Base-by-base conservation (phyloP, 345 rosid species). In the Syzygium oleosum region DNA sequence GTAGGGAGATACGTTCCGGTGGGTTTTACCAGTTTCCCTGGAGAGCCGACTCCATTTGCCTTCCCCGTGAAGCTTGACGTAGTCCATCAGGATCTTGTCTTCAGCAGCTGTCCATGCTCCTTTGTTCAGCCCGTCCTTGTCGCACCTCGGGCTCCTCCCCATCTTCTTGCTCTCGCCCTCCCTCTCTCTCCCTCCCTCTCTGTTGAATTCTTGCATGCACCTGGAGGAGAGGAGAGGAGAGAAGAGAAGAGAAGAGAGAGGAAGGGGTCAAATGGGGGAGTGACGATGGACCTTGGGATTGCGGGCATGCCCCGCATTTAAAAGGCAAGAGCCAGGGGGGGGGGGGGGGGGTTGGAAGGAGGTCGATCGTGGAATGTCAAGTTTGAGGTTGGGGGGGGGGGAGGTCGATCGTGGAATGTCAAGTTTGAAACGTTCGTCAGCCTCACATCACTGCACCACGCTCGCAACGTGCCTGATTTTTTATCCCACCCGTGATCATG, bases 21-120 rank as follows among this genome's bases (percentile, higher is more conserved):
- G 46, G 46, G 46, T 11, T 22, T 46, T 21, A 89, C 93, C 91
- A 85, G 91, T 85, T 52, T 43, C 51, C 78, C 65, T 88, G 63
- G 88, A 61, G 83, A 90, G 86, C 15, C 84, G 88, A 73, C 88
- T 89, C 94, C 92, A 89, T 59, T 89, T 91, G 9, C 91, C 91
- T 89, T 89, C 90, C 5, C 94, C 91, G n/a, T 86, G 88, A 21
- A 29, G 12, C 63, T 88, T 80, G 58, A 92, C 58, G 58, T 89
- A 90, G 85, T 89, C 92, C n/a, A 43, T 29, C 77, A 90, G 90
- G 79, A 88, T 61, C 61, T 90, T 77, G 85, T 92, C 89, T 61
- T 91, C 93, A 34, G 6, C 7, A 55, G 89, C 53, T 3, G 90
- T 88, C 92, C 92, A 92, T 11, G 91, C 88, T 87, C 94, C 92